Conservation (phyloP, 495 filamentous ascomycete species). For the Margaritispora aquatica region DNA sequence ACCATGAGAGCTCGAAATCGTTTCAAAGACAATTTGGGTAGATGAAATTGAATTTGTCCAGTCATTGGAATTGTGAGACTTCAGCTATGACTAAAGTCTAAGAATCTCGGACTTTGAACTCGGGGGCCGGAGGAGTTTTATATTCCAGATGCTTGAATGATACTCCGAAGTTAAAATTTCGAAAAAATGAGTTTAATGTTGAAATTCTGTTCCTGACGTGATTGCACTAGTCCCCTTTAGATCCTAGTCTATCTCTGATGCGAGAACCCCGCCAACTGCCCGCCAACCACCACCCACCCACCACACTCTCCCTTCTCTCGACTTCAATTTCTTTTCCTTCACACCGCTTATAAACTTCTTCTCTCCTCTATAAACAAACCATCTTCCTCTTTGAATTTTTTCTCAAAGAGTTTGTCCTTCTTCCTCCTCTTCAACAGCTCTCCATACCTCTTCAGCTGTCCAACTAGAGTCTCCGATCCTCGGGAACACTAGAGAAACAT, state of each 20-base stretch:
- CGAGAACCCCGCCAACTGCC: not conserved
- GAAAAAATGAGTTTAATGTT: too few species aligned
- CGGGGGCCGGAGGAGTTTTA: too few species aligned
- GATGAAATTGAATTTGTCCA: not conserved
- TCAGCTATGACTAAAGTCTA: not conserved
- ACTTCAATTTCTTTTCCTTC: constrained; percentile 2
- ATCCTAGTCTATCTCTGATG: not conserved
- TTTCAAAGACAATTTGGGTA: not conserved
- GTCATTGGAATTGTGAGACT: not conserved
- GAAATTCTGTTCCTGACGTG: constrained; percentile 1
- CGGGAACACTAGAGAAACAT: not conserved
- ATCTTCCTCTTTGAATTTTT: not conserved
- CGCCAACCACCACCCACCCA: not conserved
- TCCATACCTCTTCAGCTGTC: not conserved
- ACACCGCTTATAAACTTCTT: not conserved
- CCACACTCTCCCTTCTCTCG: too few species aligned
- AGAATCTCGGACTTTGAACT: too few species aligned
- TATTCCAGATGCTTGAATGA: too few species aligned
- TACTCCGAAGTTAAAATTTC: too few species aligned
- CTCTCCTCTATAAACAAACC: not conserved
- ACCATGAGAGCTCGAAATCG: not conserved
- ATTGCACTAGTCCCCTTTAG: not conserved
- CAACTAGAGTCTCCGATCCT: not conserved
- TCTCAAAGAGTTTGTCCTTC: not conserved
- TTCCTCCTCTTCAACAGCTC: not conserved